Percentiles rank a stretch among this genome's conserved stretches.
Conservation (phyloP, 352 stramenopile species). For the Albugo laibachii region DNA sequence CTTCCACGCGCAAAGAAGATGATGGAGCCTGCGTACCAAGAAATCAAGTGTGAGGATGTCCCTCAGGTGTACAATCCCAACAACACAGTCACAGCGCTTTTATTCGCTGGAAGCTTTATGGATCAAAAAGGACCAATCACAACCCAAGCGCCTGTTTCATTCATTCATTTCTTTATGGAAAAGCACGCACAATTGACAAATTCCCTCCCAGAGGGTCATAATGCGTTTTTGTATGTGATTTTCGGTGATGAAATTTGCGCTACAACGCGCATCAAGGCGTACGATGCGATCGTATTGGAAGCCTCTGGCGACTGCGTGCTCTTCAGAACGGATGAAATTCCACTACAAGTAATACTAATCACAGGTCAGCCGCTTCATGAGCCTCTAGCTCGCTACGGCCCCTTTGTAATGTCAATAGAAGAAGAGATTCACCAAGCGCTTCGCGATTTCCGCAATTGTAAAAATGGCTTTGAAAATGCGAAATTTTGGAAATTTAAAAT, state of each 20-base stretch:
- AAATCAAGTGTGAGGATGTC: slow-evolving; percentile 18
- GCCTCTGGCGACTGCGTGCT: slow-evolving; percentile 27
- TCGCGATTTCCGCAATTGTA: slow-evolving; percentile 24
- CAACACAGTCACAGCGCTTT: slow-evolving; percentile 21
- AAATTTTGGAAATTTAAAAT: slow-evolving; percentile 32
- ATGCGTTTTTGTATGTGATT: slow-evolving; percentile 15
- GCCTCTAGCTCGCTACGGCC: slow-evolving; percentile 38
- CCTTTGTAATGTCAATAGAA: slow-evolving; percentile 49
- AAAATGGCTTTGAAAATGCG: slow-evolving; percentile 49
- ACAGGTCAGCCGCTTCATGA: slow-evolving; percentile 36
- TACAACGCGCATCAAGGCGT: neutral
- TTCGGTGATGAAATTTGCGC: neutral
- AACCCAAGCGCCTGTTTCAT: slow-evolving; percentile 23
- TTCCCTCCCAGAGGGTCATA: slow-evolving; percentile 11
- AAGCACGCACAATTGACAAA: slow-evolving; percentile 13
- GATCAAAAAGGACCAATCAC: slow-evolving; percentile 18
- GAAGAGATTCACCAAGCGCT: slow-evolving; percentile 33
- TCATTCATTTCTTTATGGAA: slow-evolving; percentile 32
- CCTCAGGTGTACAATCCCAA: slow-evolving; percentile 17
- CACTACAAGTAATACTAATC: slow-evolving; percentile 36
- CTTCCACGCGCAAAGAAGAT: slow-evolving; percentile 22
- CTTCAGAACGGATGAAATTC: slow-evolving; percentile 10
- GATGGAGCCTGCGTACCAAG: slow-evolving; percentile 28
- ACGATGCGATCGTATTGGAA: slow-evolving; percentile 27
- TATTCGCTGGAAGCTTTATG: slow-evolving; percentile 31